These are phyloP conservation scores for Dactylorhiza incarnata DNA, from an alignment of 106 monocot genomes.

Conservation along the genomic window DNA sequence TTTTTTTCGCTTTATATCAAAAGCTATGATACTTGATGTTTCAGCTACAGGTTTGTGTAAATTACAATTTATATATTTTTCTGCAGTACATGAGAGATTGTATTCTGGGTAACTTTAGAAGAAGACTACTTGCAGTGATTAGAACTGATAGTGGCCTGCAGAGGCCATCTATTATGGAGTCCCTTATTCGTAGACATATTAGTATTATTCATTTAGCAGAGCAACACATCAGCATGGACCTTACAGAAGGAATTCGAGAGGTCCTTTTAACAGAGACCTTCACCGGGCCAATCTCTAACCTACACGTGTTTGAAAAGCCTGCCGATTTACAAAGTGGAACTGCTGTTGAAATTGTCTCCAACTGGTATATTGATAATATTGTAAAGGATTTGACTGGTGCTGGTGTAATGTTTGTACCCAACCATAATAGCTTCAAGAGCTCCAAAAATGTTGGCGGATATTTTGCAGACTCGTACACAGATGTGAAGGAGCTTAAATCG, in stretches of 20 bases:
- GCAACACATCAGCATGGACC: conserved; percentile 97
- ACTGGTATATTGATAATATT: conserved; percentile 87
- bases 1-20: background rate
- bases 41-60: background rate
- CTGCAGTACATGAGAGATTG: conserved; percentile 99
- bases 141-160: conserved; percentile 73
- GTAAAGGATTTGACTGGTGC: conserved; percentile 63
- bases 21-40: background rate
- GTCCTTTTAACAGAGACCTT: conserved; percentile 66
- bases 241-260: conserved; percentile 83
- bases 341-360: conserved; percentile 57
- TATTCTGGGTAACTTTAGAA: conserved; percentile 81
- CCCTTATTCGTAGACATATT: conserved; percentile 64
- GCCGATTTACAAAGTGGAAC: conserved; percentile 39
- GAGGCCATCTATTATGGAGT: conserved; percentile 80
- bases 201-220: conserved; percentile 80
- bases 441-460: conserved; percentile 52
- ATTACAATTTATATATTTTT: background rate
- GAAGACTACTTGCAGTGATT: conserved; percentile 58
- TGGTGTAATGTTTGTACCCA: conserved; percentile 49
- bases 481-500: conserved; percentile 59
- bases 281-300: conserved; percentile 43
- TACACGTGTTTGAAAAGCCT: conserved; percentile 54
- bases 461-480: conserved; percentile 67
- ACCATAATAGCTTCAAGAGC: conserved; percentile 62